Base-by-base conservation (phyloP, 345 rosid species). In the Trapa incisa region DNA sequence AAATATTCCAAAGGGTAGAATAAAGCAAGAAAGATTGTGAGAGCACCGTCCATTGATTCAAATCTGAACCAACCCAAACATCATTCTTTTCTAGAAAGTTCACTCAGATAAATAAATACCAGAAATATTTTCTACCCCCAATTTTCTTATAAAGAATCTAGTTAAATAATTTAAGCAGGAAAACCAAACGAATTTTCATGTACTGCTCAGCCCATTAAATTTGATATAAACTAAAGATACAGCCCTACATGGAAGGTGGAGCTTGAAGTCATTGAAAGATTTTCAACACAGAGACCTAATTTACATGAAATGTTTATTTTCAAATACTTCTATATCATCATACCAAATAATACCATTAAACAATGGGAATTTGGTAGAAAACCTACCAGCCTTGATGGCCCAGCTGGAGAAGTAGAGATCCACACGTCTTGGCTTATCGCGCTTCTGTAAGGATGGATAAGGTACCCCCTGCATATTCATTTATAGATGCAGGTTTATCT, bases 381-480 rank as follows among this genome's bases (percentile, higher is more conserved):
- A 14, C 85, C 48, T 75, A 94, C 99, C 99, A 1, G 96, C 80
- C 81, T 80, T 84, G 75, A 94, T 87, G 65, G 82, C 77, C 99
- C 99, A 94, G 77, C 97, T 85, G 37, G 99, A 94, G 76, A 89
- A 91, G 68, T 87, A 94, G 69, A 73, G 85, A 69, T 89, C 93
- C 6, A 94, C 97, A 22, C 93, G 96, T 70, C 96, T 91, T 41
- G 96, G 96, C 78, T 91, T 94, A 82, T 87, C 96, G 35, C 86
- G 86, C 80, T 78, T 85, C 29, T 72, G 85, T 72, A 94, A 54
- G 66, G 79, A 80, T 37, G 76, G 76, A 80, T 84, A 87, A 16
- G 89, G 86, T 68, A 91, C 87, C 62, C 86, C 87, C 99, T 94
- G 83, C 60, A 17, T 22, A 22, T 22, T 22, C 29, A 22, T 67